phyloP scores from a whole-genome alignment of 2,329 filamentous ascomycete genomes.

The Didymella pinodella region DNA sequence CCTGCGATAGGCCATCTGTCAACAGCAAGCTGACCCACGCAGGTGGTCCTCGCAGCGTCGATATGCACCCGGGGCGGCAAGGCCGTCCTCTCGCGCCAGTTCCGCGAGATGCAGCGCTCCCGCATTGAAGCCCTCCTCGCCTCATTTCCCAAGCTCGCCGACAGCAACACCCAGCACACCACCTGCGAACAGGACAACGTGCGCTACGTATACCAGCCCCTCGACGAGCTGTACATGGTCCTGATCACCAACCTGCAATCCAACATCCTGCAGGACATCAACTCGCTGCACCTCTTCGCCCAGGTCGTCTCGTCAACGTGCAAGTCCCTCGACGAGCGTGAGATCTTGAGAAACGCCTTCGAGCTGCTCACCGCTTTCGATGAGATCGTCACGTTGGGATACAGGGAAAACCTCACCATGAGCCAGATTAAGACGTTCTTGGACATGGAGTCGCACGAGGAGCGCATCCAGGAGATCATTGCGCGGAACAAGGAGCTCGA shows the following conservation, averaged over 20 bases:
- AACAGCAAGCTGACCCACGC: constrained; percentile 32
- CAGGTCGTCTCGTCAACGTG: constrained; percentile 97
- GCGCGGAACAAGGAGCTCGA: constrained; percentile 95
- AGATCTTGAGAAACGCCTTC: constrained; percentile 94
- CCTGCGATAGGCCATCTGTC: constrained; percentile 4
- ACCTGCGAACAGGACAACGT: constrained; percentile 99
- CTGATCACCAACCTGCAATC: constrained; percentile 99
- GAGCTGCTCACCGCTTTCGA: constrained; percentile 97
- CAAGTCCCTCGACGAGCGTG: constrained; percentile 93
- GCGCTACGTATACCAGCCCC: constrained; percentile 97
- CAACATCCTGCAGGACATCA: constrained; percentile 99
- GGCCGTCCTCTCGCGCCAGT: constrained; percentile 96
- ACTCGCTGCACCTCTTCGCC: constrained; percentile 95
- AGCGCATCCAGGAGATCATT: constrained; percentile 85
- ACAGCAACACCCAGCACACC: constrained; percentile 95
- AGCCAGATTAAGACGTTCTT: constrained; percentile 99
- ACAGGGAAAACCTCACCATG: constrained; percentile 94
- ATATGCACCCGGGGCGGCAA: constrained; percentile 99
- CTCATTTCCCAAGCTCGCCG: constrained; percentile 96
- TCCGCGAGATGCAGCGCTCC: constrained; percentile 96
- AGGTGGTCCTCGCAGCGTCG: constrained; percentile 98
- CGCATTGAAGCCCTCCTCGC: constrained; percentile 95
- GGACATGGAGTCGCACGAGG: constrained; percentile 99
- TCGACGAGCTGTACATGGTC: constrained; percentile 99
- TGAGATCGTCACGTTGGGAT: constrained; percentile 93